Percentiles rank a stretch among this genome's conserved stretches.
Evolutionary conservation across 1,284 basidiomycete species (phyloP).

Genomic region (Rhizoctonia solani): DNA sequence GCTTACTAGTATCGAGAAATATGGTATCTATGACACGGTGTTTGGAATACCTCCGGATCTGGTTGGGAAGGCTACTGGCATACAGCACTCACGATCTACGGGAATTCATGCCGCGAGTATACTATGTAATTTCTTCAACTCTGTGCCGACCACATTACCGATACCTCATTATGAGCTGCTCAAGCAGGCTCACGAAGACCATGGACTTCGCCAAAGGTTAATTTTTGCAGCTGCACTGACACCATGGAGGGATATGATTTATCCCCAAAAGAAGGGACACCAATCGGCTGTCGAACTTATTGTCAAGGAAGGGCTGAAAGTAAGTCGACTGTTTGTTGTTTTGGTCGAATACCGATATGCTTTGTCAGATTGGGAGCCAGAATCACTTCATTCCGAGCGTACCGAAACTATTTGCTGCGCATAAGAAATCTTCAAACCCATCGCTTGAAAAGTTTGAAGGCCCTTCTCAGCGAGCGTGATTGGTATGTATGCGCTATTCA

Average conservation of each 20-base stretch:
- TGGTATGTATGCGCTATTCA: slow-evolving; percentile 51
- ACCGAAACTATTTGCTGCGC: slow-evolving; percentile 66
- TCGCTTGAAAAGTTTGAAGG: slow-evolving; percentile 49
- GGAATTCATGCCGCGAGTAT: slow-evolving; percentile 64
- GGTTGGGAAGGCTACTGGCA: slow-evolving; percentile 52
- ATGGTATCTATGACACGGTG: slow-evolving; percentile 71
- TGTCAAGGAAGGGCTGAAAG: slow-evolving; percentile 80
- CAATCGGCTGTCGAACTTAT: slow-evolving; percentile 67
- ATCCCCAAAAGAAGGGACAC: slow-evolving; percentile 66
- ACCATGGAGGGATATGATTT: slow-evolving; percentile 64
- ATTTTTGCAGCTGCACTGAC: slow-evolving; percentile 73
- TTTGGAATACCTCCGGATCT: slow-evolving; percentile 63
- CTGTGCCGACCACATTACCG: slow-evolving; percentile 40
- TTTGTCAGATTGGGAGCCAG: slow-evolving; percentile 65
- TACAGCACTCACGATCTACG: slow-evolving; percentile 46
- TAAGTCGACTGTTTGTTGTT: slow-evolving; percentile 38
- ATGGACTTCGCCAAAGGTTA: slow-evolving; percentile 57
- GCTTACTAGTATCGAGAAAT: slow-evolving; percentile 68
- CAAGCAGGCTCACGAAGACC: slow-evolving; percentile 32
- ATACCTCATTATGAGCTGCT: slow-evolving; percentile 39
- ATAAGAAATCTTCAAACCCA: slow-evolving; percentile 53
- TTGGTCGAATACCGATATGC: slow-evolving; percentile 8
- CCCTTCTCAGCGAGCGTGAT: slow-evolving; percentile 60
- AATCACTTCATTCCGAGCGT: slow-evolving; percentile 78
- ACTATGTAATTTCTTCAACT: slow-evolving; percentile 56